phyloP scores from a whole-genome alignment of 2,329 filamentous ascomycete species.

The Claviceps quebecensis region DNA sequence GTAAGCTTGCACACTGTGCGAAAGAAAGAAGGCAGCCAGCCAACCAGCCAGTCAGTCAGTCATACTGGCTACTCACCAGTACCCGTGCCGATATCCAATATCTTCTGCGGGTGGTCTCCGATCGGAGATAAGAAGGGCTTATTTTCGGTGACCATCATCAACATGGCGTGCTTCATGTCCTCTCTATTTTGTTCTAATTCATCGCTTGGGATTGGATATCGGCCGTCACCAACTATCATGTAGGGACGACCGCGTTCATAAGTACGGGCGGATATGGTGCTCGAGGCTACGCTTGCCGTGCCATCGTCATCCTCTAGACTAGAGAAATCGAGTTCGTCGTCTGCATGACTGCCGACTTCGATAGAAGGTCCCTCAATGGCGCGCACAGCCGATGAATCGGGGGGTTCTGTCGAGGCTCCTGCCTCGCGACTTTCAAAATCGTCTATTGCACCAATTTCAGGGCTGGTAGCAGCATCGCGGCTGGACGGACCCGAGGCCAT shows the following conservation, averaged over 20 bases:
- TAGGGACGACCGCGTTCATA: conserved; percentile 13
- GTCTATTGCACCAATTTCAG: no score
- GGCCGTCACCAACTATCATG: conserved; percentile 20
- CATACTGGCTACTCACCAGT: conserved; percentile 4
- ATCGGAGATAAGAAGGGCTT: conserved; percentile 28
- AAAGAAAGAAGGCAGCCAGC: background rate
- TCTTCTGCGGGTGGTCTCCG: conserved; percentile 17
- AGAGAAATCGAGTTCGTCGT: conserved; percentile 5
- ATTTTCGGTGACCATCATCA: conserved; percentile 19
- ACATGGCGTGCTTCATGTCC: conserved; percentile 26
- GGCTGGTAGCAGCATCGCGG: no score
- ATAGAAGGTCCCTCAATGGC: conserved; percentile 2
- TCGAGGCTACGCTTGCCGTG: conserved; percentile 5
- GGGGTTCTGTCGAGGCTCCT: background rate
- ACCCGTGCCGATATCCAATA: conserved; percentile 27
- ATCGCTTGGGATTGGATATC: conserved; percentile 25
- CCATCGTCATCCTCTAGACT: conserved; percentile 1
- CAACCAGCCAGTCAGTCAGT: no score
- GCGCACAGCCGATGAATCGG: background rate
- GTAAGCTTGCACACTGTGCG: background rate
- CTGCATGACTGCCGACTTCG: background rate
- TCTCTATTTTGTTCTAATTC: conserved; percentile 24
- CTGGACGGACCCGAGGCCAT: background rate
- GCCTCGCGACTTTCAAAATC: no score
- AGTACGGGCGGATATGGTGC: conserved; percentile 6